These are phyloP conservation scores for Pythium myriotylum DNA, from an alignment of 352 stramenopile genomes.

Conservation along the genomic window DNA sequence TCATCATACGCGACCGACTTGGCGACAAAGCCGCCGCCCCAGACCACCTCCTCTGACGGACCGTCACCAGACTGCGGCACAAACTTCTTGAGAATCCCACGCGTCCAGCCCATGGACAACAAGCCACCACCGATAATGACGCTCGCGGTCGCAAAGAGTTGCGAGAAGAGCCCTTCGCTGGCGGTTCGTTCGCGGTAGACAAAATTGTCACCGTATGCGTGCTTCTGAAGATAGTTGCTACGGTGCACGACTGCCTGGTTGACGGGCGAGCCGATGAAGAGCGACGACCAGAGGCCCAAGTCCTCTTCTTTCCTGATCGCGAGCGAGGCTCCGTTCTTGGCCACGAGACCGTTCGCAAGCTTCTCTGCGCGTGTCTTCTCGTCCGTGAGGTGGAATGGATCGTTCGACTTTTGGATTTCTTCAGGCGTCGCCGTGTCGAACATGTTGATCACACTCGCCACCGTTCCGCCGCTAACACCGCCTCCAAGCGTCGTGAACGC, in stretches of 20 bases:
- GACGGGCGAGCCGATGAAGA: conserved; percentile 80
- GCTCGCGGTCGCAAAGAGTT: conserved; percentile 42
- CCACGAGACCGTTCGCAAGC: conserved; percentile 22
- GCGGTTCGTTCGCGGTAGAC: conserved; percentile 58
- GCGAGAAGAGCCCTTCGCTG: conserved; percentile 47
- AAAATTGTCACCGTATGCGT: conserved; percentile 63
- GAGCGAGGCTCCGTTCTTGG: conserved; percentile 38
- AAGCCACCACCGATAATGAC: conserved; percentile 39
- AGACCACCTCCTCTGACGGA: conserved; percentile 80
- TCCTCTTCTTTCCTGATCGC: conserved; percentile 73
- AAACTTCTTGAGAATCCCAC: conserved; percentile 64
- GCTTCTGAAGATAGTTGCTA: conserved; percentile 58
- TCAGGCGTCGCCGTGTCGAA: too few relatives aligned
- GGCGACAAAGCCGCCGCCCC: conserved; percentile 74
- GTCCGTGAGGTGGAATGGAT: too few relatives aligned
- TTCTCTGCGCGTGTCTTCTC: too few relatives aligned
- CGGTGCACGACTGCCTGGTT: conserved; percentile 87
- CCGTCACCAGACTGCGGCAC: conserved; percentile 81
- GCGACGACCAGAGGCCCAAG: conserved; percentile 57
- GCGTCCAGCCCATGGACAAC: conserved; percentile 67
- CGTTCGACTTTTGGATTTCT: too few relatives aligned
- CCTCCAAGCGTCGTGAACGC: too few relatives aligned
- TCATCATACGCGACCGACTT: conserved; percentile 50
- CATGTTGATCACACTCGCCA: too few relatives aligned
- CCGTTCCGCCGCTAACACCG: too few relatives aligned